phyloP scores from a whole-genome alignment of 2,329 filamentous ascomycete genomes.

The Aspergillus terreus region DNA sequence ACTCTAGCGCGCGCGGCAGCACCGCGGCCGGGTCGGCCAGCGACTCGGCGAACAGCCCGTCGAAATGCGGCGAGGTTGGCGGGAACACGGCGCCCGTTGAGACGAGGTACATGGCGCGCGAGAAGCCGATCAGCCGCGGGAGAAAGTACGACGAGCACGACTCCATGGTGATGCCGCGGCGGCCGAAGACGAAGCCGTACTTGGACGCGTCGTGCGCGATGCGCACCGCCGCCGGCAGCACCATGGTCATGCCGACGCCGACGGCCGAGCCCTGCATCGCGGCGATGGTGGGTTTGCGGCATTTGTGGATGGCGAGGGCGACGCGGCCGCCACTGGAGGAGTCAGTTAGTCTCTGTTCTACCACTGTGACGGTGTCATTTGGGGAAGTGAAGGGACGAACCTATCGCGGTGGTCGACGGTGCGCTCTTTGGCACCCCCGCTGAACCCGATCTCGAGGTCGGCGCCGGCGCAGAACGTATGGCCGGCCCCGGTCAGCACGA shows the following conservation, averaged over 20 bases:
- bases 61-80: conserved; percentile 45
- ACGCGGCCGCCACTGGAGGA: conserved; percentile 28
- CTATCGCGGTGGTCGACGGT: conserved; percentile 52
- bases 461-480: conserved; percentile 51
- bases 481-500: conserved; percentile 53
- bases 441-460: conserved; percentile 53
- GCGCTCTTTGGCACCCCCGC: conserved; percentile 36
- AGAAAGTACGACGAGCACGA: conserved; percentile 69
- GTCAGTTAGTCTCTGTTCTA: not conserved
- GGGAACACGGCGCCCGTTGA: conserved; percentile 63
- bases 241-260: conserved; percentile 58
- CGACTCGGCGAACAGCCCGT: conserved; percentile 63
- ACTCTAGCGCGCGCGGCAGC: conserved; percentile 59
- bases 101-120: conserved; percentile 34
- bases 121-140: conserved; percentile 61
- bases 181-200: conserved; percentile 70
- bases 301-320: conserved; percentile 53
- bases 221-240: conserved; percentile 53
- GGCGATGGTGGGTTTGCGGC: conserved; percentile 55
- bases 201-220: conserved; percentile 58
- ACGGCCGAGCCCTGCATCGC: conserved; percentile 56
- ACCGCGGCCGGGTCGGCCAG: conserved; percentile 58
- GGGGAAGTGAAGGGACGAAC: conserved; percentile 26
- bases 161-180: conserved; percentile 69
- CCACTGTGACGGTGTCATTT: not conserved